Conservation (phyloP, 2,329 filamentous ascomycete species). For the Tolypocladium tropicale region DNA sequence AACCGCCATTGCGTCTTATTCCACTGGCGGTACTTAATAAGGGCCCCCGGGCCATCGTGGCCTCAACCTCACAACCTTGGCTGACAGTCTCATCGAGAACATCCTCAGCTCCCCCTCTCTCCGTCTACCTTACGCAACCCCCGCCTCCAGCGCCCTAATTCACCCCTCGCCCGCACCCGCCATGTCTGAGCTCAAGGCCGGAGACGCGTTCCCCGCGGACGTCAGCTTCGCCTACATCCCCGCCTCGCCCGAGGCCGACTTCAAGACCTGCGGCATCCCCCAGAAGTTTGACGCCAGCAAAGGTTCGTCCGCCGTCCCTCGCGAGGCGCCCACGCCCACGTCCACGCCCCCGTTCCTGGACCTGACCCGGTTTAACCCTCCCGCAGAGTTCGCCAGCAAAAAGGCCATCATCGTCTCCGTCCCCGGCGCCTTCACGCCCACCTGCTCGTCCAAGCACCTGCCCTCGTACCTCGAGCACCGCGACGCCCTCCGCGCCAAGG, state of each 20-base stretch:
- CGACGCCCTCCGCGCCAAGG: conserved; percentile 63
- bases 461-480: conserved; percentile 69
- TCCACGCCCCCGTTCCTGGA: too few relatives aligned
- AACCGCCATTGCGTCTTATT: too few relatives aligned
- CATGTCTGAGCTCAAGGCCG: conserved; percentile 62
- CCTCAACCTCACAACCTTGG: too few relatives aligned
- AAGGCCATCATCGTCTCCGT: conserved; percentile 47
- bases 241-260: conserved; percentile 57
- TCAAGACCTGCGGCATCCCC: conserved; percentile 70
- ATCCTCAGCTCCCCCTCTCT: too few relatives aligned
- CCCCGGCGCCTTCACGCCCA: conserved; percentile 73
- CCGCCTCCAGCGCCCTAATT: neutral
- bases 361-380: too few relatives aligned
- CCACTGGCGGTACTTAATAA: too few relatives aligned
- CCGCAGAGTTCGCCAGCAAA: conserved; percentile 42
- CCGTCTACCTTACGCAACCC: too few relatives aligned
- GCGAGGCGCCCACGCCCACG: neutral
- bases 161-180: neutral
- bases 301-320: conserved; percentile 30
- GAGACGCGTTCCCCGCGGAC: conserved; percentile 72
- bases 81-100: neutral
- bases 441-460: conserved; percentile 73
- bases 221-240: conserved; percentile 80
- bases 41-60: too few relatives aligned
- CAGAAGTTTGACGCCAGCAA: conserved; percentile 71